These are phyloP conservation scores for Helicocarpus griseus DNA, from an alignment of 2,329 filamentous ascomycete genomes.

Conservation along the genomic window DNA sequence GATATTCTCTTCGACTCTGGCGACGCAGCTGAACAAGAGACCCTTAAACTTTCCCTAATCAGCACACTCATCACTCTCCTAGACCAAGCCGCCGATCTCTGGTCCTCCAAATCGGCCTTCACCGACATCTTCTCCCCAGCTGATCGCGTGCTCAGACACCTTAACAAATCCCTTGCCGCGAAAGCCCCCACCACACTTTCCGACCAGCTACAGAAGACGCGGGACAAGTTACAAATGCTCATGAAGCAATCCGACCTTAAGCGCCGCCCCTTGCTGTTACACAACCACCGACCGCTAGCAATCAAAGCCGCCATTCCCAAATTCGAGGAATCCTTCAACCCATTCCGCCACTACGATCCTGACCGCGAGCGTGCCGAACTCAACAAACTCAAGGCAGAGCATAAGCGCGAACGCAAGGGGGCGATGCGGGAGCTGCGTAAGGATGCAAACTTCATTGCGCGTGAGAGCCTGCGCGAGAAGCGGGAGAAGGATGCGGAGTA, in stretches of 20 bases:
- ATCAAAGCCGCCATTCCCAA: conserved; percentile 86
- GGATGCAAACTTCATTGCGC: conserved; percentile 85
- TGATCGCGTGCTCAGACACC: conserved; percentile 48
- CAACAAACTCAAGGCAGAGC: conserved; percentile 75
- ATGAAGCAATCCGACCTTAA: conserved; percentile 52
- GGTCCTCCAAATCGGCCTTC: conserved; percentile 65
- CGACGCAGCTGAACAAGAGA: conserved; percentile 17
- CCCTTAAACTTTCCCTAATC: conserved; percentile 51
- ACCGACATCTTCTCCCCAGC: conserved; percentile 65
- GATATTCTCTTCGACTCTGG: conserved; percentile 40
- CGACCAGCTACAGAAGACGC: conserved; percentile 21
- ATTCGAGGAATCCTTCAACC: conserved; percentile 93
- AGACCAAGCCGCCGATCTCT: conserved; percentile 59
- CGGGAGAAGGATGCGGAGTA: conserved; percentile 88
- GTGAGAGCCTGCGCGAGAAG: conserved; percentile 84
- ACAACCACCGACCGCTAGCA: conserved; percentile 77
- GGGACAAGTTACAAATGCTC: conserved; percentile 29
- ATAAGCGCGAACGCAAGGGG: conserved; percentile 92
- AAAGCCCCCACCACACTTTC: conserved; percentile 38
- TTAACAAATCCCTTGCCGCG: conserved; percentile 45
- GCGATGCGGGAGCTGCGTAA: conserved; percentile 89
- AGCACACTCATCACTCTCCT: conserved; percentile 57
- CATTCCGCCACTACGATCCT: conserved; percentile 93
- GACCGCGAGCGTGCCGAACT: conserved; percentile 80
- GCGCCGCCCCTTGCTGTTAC: conserved; percentile 73